phyloP scores from a whole-genome alignment of 1,139 yeast species.

The Yamadazyma pseudoaaseri region DNA sequence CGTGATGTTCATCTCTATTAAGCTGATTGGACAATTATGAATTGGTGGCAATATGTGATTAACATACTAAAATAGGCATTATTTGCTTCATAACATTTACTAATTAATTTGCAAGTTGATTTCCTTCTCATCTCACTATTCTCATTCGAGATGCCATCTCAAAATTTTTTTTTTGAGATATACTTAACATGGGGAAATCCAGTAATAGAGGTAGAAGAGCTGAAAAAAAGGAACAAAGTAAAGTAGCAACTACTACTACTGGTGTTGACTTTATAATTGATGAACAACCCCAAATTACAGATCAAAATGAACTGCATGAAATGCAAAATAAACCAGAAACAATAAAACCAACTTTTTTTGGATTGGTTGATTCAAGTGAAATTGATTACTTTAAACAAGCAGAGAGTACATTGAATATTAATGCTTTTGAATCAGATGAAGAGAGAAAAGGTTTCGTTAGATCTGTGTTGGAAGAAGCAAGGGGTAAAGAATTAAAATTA shows the following conservation, averaged over 20 bases:
- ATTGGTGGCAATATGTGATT: no score
- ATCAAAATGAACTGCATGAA: slow-evolving; percentile 7
- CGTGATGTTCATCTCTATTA: no score
- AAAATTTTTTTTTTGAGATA: slow-evolving; percentile 5
- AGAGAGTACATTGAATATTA: slow-evolving; percentile 77
- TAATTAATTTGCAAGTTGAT: no score
- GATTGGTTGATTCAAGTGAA: slow-evolving; percentile 80
- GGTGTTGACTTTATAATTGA: slow-evolving; percentile 16
- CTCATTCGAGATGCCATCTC: slow-evolving; percentile 12
- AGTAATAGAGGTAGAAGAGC: slow-evolving; percentile 72
- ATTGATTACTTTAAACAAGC: slow-evolving; percentile 90
- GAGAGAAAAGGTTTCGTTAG: slow-evolving; percentile 71
- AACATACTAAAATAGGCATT: no score
- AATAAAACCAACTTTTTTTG: slow-evolving; percentile 56
- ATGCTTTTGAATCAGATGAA: slow-evolving; percentile 73
- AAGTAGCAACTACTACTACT: not conserved
- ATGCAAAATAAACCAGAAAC: slow-evolving; percentile 1
- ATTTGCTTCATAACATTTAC: no score
- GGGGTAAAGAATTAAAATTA: slow-evolving; percentile 86
- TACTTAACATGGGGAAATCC: slow-evolving; percentile 23
- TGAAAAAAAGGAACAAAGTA: slow-evolving; percentile 33
- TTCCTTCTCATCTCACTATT: no score
- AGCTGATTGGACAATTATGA: no score
- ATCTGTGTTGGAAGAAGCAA: slow-evolving; percentile 81
- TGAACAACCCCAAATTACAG: slow-evolving; percentile 10